Base-by-base conservation (phyloP, 2,329 filamentous ascomycete genomes). In the Aspergillus phoenicis region DNA sequence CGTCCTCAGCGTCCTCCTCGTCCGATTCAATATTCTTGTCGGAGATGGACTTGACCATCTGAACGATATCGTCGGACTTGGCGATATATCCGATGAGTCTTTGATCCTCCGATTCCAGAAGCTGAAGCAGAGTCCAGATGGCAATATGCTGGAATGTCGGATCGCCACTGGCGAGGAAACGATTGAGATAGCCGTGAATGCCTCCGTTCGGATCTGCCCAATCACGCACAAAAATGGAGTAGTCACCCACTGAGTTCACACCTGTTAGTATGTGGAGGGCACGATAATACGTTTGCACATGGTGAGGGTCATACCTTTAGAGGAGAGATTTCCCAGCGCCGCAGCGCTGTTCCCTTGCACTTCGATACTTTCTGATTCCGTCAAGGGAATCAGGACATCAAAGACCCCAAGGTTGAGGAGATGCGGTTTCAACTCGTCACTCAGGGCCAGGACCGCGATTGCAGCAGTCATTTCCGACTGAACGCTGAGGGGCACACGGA, bases 401-500 rank as follows among this genome's bases (percentile, higher is more conserved):
- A 98, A 98, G 1, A 99, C 94, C 22, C 94, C 95, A 2, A 98
- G 84, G 63, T 91, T 93, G 58, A 99, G 81, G 11, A 99, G 84
- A 73, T 96, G 91, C 4, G 91, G 87, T 80, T 99, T 99, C 61
- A 99, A 85, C 65, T 99, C 95, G 71, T 99, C 95, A 69, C 94
- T 97, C 55, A 99, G 81, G 17, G 95, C 95, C 65, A 99, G 84
- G 13, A 99, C 95, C 39, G 95, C 95, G 77, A 99, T 97, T 1
- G 95, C 95, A n/a, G 95, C 95, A 4, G 95, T 99, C 95, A 99
- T 99, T 77, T 99, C 95, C 2, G 93, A 97, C 75, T 99, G 95
- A 2, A 99, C 95, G 41, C 91, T 94, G 52, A 98, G 85, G 0
- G 95, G 93, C 2, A 98, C 95, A 59, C 96, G 89, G 17, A 99